These are phyloP conservation scores for Pulveroboletus sp. DNA, from an alignment of 768 basidiomycete species.

Conservation along the genomic window DNA sequence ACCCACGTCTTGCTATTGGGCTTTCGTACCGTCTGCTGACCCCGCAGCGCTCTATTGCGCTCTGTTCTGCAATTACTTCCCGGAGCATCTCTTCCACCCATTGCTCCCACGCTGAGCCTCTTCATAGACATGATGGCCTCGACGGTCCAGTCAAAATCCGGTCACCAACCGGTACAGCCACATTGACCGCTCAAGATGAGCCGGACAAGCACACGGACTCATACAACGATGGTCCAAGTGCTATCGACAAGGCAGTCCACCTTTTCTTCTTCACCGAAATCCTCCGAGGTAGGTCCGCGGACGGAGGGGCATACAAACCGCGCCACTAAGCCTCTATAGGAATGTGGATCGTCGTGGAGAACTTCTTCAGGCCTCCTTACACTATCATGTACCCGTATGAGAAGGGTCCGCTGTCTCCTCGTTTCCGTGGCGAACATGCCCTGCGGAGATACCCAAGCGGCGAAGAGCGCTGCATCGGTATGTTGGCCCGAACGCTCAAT, in stretches of 20 bases:
- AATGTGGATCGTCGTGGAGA: constrained; percentile 95
- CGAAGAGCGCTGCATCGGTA: constrained; percentile 98
- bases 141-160: constrained; percentile 25
- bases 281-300: constrained; percentile 67
- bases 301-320: background rate
- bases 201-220: constrained; percentile 56
- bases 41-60: constrained; percentile 22
- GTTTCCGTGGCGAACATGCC: constrained; percentile 98
- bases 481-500: constrained; percentile 26
- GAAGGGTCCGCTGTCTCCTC: constrained; percentile 95
- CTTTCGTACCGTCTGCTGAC: constrained; percentile 43
- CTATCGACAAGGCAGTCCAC: constrained; percentile 93
- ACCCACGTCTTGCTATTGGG: constrained; percentile 47
- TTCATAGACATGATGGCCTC: constrained; percentile 13
- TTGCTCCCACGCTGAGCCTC: constrained; percentile 18
- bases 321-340: constrained; percentile 44
- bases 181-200: constrained; percentile 34
- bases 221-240: constrained; percentile 77
- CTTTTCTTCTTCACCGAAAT: constrained; percentile 99
- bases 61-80: constrained; percentile 38
- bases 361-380: constrained; percentile 92
- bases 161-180: constrained; percentile 33
- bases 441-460: constrained; percentile 94
- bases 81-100: constrained; percentile 35
- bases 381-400: constrained; percentile 99